A percentile compares a stretch with the other conserved stretches of the same genome.
phyloP scores from a whole-genome alignment of 495 filamentous ascomycete species.

The Podospora pseudoanserina region DNA sequence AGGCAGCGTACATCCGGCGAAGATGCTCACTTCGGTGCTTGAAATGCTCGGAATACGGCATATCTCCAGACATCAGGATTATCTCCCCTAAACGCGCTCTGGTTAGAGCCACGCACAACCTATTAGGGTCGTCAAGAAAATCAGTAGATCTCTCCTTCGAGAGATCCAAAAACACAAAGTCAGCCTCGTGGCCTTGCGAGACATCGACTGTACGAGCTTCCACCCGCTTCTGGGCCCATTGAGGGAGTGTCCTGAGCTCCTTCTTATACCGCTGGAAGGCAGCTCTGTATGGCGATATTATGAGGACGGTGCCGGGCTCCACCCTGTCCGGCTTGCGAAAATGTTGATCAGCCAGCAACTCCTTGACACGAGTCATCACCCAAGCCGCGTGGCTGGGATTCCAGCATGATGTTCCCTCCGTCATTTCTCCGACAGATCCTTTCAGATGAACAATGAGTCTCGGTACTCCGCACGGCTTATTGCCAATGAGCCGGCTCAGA shows the following conservation, averaged over 20 bases:
- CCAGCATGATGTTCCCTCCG: slow-evolving; percentile 12
- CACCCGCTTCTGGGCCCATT: slow-evolving; percentile 18
- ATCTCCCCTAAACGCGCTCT: slow-evolving; percentile 25
- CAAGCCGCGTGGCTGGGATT: slow-evolving; percentile 25
- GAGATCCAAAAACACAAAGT: slow-evolving; percentile 30
- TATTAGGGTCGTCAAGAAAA: slow-evolving; percentile 22
- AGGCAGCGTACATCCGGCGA: slow-evolving; percentile 2
- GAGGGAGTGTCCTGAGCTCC: slow-evolving; percentile 8
- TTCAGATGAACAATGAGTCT: slow-evolving; percentile 21
- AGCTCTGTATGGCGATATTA: slow-evolving; percentile 24
- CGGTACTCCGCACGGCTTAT: slow-evolving; percentile 6
- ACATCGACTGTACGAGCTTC: slow-evolving; percentile 26
- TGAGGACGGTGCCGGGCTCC: slow-evolving; percentile 22
- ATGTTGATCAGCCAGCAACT: slow-evolving; percentile 8
- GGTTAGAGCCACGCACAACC: slow-evolving; percentile 24
- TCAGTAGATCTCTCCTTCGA: slow-evolving; percentile 10
- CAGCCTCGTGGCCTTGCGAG: slow-evolving; percentile 28
- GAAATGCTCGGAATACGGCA: slow-evolving; percentile 10
- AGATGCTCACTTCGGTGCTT: neutral
- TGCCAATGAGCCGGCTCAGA: slow-evolving; percentile 3
- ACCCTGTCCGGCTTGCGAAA: slow-evolving; percentile 20
- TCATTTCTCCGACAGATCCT: neutral
- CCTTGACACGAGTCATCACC: slow-evolving; percentile 31
- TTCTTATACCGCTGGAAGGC: slow-evolving; percentile 16
- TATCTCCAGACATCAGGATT: slow-evolving; percentile 21